These are phyloP conservation scores for Mollisiaceae sp. DNA, from an alignment of 2,329 filamentous ascomycete species.

Conservation along the genomic window DNA sequence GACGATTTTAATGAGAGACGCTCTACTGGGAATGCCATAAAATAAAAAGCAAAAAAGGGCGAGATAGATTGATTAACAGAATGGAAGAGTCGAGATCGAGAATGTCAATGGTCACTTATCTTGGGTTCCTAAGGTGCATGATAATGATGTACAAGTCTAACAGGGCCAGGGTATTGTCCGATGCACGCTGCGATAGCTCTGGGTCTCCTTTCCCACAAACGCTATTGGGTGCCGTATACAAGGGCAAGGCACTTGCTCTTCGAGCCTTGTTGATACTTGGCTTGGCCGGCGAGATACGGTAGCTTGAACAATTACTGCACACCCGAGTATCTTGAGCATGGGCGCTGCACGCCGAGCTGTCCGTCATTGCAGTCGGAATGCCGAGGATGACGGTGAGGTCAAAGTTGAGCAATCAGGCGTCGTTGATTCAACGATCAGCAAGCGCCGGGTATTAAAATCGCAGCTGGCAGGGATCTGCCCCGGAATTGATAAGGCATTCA, in stretches of 20 bases:
- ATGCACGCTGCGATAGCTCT: not conserved
- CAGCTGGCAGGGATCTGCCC: slow-evolving; percentile 1
- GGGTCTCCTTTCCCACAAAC: not conserved
- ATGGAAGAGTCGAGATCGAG: not conserved
- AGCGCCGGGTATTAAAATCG: not conserved
- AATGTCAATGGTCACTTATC: not conserved
- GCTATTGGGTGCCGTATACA: not conserved
- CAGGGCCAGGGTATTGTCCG: slow-evolving; percentile 5
- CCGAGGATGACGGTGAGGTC: not conserved
- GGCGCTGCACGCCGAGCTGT: not conserved
- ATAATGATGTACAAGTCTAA: slow-evolving; percentile 1
- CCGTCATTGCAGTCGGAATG: not conserved
- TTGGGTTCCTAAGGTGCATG: not conserved
- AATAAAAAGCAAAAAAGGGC: not conserved
- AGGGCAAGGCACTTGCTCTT: not conserved
- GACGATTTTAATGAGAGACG: not conserved
- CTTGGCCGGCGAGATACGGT: slow-evolving; percentile 3
- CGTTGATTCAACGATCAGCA: slow-evolving; percentile 1
- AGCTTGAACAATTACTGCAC: not conserved
- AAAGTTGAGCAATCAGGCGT: not conserved
- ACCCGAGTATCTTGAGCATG: too few species aligned
- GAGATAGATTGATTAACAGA: not conserved
- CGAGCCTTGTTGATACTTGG: not conserved
- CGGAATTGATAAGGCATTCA: slow-evolving; percentile 3
- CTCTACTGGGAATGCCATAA: not conserved